Evolutionary conservation across 169 alveolate species (phyloP).

Genomic region (Condylostoma magnum): DNA sequence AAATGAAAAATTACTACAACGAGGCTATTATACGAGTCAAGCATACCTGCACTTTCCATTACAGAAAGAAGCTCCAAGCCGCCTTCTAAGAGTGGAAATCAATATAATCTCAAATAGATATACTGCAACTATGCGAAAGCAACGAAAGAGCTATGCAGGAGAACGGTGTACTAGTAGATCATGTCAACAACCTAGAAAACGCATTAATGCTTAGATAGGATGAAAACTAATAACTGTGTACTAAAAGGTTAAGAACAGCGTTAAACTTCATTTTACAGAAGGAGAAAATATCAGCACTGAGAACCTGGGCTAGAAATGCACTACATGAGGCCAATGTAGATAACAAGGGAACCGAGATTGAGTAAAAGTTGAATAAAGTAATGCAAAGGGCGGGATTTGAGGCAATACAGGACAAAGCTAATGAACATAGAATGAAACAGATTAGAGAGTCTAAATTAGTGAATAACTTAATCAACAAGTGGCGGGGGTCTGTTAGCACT

Average conservation of each 20-base stretch:
- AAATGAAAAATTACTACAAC: not conserved
- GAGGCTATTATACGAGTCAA: not conserved
- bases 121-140: not conserved
- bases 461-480: not conserved
- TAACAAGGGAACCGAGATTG: not conserved
- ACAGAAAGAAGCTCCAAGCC: not conserved
- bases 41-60: not conserved
- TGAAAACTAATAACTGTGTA: not conserved
- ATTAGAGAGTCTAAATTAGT: not conserved
- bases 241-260: not conserved
- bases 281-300: not conserved
- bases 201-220: not conserved
- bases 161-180: slow-evolving; percentile 13
- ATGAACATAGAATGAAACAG: not conserved
- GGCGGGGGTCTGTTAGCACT: not conserved
- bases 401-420: not conserved
- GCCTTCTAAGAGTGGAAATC: slow-evolving; percentile 13
- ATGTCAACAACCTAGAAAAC: slow-evolving; percentile 17
- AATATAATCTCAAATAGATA: not conserved
- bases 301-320: slow-evolving; percentile 18
- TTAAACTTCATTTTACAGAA: not conserved
- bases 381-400: not conserved
- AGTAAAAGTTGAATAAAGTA: not conserved
- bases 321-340: not conserved
- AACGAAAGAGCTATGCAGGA: not conserved